phyloP scores from a whole-genome alignment of 352 stramenopile species.

The Phytophthora aleatoria region DNA sequence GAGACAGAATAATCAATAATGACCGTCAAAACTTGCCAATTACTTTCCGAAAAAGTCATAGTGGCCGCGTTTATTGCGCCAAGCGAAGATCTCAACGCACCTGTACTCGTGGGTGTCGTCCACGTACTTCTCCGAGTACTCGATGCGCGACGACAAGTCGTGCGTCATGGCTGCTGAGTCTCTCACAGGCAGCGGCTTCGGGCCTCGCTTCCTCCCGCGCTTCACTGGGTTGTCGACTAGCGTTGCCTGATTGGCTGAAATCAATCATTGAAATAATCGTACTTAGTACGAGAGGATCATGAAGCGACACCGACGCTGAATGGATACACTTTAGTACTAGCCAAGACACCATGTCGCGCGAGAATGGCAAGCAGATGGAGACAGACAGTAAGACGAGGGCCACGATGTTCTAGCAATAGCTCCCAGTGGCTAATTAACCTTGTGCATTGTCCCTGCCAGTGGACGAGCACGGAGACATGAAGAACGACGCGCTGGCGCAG shows the following conservation, averaged over 20 bases:
- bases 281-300: slow-evolving; percentile 21
- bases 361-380: slow-evolving; percentile 84
- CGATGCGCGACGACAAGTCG: slow-evolving; percentile 91
- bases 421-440: not conserved
- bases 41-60: not conserved
- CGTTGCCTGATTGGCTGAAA: slow-evolving; percentile 22
- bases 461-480: slow-evolving; percentile 87
- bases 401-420: not conserved
- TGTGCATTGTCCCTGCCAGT: slow-evolving; percentile 38
- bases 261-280: slow-evolving; percentile 6
- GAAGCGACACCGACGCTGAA: slow-evolving; percentile 22
- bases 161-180: slow-evolving; percentile 57
- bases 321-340: slow-evolving; percentile 8
- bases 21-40: not conserved
- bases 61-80: not conserved
- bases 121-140: slow-evolving; percentile 96
- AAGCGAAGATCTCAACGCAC: slow-evolving; percentile 35
- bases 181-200: slow-evolving; percentile 9
- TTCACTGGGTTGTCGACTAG: slow-evolving; percentile 18
- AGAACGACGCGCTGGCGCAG: slow-evolving; percentile 76
- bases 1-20: not conserved
- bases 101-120: slow-evolving; percentile 94
- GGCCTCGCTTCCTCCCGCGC: slow-evolving; percentile 12
- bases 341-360: slow-evolving; percentile 43
- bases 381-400: slow-evolving; percentile 60